phyloP scores from a whole-genome alignment of 2,329 filamentous ascomycete species.

The Fusarium domesticum region DNA sequence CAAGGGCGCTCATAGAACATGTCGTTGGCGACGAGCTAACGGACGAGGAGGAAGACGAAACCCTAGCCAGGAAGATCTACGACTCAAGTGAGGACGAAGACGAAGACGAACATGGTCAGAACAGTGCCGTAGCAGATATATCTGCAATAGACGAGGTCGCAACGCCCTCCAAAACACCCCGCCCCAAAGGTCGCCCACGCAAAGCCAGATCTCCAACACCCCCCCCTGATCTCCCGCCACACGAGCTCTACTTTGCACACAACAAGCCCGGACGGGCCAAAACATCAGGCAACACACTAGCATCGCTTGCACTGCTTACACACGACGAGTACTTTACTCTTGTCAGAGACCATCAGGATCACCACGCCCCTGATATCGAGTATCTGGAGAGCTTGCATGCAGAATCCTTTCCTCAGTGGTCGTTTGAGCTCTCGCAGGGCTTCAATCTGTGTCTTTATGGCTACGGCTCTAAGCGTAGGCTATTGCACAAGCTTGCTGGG shows the following conservation, averaged over 20 bases:
- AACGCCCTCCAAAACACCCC: constrained; percentile 43
- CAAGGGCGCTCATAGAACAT: constrained; percentile 69
- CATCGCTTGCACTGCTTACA: constrained; percentile 71
- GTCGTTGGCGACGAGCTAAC: constrained; percentile 61
- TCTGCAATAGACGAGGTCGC: constrained; percentile 35
- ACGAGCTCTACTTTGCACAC: constrained; percentile 92
- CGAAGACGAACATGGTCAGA: constrained; percentile 31
- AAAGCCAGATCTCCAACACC: constrained; percentile 67
- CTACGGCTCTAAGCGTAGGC: constrained; percentile 79
- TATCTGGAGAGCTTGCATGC: constrained; percentile 73
- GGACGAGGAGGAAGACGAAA: constrained; percentile 71
- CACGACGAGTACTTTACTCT: constrained; percentile 86
- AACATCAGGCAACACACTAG: constrained; percentile 82
- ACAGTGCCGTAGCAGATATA: constrained; percentile 18
- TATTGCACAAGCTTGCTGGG: constrained; percentile 73
- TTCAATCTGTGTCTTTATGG: constrained; percentile 92
- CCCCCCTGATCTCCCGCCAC: constrained; percentile 75
- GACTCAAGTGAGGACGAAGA: constrained; percentile 53
- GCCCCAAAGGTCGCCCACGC: constrained; percentile 27
- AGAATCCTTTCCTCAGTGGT: constrained; percentile 85
- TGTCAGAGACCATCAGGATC: constrained; percentile 61
- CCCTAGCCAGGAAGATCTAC: constrained; percentile 67
- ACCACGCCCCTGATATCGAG: constrained; percentile 66
- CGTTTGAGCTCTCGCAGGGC: constrained; percentile 80
- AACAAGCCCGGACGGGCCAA: constrained; percentile 78